These are phyloP conservation scores for Cytospora schulzeri DNA, from an alignment of 2,329 filamentous ascomycete species.

Conservation along the genomic window DNA sequence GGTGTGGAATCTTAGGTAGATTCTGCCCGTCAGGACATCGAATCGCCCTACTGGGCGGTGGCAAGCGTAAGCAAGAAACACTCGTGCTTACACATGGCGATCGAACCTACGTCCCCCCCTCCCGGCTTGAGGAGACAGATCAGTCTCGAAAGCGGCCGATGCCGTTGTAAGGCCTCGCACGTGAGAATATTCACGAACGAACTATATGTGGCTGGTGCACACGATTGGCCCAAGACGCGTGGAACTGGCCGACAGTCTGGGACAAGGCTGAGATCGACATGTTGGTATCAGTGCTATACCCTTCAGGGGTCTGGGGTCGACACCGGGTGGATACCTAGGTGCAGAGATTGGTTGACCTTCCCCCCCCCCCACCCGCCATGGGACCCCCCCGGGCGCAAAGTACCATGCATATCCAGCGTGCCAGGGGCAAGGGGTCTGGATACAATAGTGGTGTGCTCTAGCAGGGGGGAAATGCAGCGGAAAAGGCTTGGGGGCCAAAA, in stretches of 20 bases:
- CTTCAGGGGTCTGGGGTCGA: neutral
- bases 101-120: neutral
- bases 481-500: constrained; percentile 17
- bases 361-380: constrained; percentile 1
- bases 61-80: neutral
- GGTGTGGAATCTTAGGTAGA: neutral
- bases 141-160: neutral
- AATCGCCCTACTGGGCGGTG: neutral
- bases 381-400: constrained; percentile 8
- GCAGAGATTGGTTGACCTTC: neutral
- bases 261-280: constrained; percentile 10
- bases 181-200: neutral
- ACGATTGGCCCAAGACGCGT: constrained; percentile 5
- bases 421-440: constrained; percentile 13
- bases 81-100: neutral
- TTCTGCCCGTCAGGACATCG: neutral
- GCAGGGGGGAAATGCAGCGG: constrained; percentile 4
- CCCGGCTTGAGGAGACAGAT: neutral
- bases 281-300: neutral
- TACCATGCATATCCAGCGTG: constrained; percentile 16
- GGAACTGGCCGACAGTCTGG: neutral
- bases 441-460: neutral
- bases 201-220: constrained; percentile 1
- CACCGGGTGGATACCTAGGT: neutral
- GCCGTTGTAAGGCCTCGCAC: neutral